Conservation (phyloP, 306 rosid genomes). For the Begonia loranthoides region DNA sequence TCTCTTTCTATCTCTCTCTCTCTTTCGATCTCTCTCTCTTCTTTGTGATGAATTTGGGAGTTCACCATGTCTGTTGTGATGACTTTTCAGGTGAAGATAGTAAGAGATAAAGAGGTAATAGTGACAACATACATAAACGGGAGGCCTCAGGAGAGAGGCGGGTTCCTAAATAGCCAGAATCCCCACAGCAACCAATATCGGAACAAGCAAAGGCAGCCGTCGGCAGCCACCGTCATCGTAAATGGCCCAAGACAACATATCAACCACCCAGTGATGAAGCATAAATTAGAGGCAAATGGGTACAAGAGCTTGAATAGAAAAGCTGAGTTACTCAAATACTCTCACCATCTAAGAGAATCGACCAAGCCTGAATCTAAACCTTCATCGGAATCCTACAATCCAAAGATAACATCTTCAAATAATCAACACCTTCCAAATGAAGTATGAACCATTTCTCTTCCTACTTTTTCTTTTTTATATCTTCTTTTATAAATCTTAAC, state of each 20-base stretch:
- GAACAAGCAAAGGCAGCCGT: too few species aligned
- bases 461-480: conserved; percentile 2
- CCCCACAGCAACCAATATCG: too few species aligned
- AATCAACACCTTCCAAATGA: conserved; percentile 15
- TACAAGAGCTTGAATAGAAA: conserved; percentile 41
- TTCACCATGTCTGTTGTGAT: not conserved
- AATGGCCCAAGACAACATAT: conserved; percentile 19
- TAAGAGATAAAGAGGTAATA: conserved; percentile 29
- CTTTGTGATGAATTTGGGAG: conserved; percentile 4
- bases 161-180: too few species aligned
- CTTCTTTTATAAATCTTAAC: not conserved
- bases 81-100: conserved; percentile 23
- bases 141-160: too few species aligned
- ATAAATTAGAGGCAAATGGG: conserved; percentile 6
- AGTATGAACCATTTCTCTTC: conserved; percentile 11
- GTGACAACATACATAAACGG: too few species aligned
- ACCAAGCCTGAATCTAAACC: conserved; percentile 16
- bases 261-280: not conserved
- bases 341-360: conserved; percentile 40
- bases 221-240: conserved; percentile 18
- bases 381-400: conserved; percentile 12
- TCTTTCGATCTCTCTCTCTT: conserved; percentile 2
- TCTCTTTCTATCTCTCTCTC: too few species aligned
- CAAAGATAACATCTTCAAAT: conserved; percentile 8
- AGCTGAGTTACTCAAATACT: conserved; percentile 56